phyloP scores from a whole-genome alignment of 1,139 yeast species.

The Hansenula lynferdii region DNA sequence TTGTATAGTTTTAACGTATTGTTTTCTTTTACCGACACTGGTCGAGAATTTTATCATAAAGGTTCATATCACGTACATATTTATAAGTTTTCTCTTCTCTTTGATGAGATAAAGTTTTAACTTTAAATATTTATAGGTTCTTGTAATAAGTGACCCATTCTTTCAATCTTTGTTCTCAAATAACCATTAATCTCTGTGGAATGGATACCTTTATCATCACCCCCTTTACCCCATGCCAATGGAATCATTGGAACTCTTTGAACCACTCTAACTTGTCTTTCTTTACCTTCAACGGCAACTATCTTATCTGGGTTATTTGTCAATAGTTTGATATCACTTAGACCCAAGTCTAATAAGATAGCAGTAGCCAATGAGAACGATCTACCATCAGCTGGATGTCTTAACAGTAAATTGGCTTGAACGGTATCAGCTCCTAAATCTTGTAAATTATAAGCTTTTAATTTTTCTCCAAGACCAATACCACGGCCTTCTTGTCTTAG shows the following conservation, averaged over 20 bases:
- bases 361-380: slow-evolving; percentile 93
- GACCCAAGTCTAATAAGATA: slow-evolving; percentile 78
- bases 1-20: too few relatives aligned
- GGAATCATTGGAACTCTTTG: slow-evolving; percentile 98
- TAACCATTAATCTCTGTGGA: slow-evolving; percentile 90
- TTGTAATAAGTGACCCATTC: slow-evolving; percentile 92
- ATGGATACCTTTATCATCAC: slow-evolving; percentile 54
- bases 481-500: slow-evolving; percentile 98
- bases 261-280: slow-evolving; percentile 62
- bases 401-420: slow-evolving; percentile 84
- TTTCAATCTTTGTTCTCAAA: slow-evolving; percentile 85
- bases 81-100: too few relatives aligned
- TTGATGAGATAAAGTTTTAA: too few relatives aligned
- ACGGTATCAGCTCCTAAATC: slow-evolving; percentile 99
- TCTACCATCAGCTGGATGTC: slow-evolving; percentile 97
- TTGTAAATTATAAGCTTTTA: slow-evolving; percentile 94
- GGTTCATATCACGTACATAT: not conserved
- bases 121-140: slow-evolving; percentile 39
- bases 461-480: slow-evolving; percentile 93
- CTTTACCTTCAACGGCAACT: slow-evolving; percentile 85
- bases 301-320: slow-evolving; percentile 98
- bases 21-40: too few relatives aligned
- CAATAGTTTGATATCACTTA: slow-evolving; percentile 65
- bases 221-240: slow-evolving; percentile 72
- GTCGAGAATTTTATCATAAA: not conserved